phyloP scores from a whole-genome alignment of 331 rosid species.

The Arachis monticola region DNA sequence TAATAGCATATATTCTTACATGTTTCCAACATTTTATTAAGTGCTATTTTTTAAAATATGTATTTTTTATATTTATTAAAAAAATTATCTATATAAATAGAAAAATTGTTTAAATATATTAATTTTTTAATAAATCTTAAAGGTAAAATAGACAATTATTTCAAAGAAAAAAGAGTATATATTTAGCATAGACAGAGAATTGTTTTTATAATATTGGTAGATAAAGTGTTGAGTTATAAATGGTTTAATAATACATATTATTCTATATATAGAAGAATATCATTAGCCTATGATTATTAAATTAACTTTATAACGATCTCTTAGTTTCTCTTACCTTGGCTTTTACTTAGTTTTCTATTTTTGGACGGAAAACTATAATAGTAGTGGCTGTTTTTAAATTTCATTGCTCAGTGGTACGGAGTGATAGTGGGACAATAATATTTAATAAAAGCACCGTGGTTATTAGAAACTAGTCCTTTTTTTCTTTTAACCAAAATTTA shows the following conservation, averaged over 20 bases:
- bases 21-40: neutral
- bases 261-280: neutral
- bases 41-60: no score
- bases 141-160: no score
- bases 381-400: neutral
- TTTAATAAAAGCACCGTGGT: neutral
- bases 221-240: no score
- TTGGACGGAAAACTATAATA: neutral
- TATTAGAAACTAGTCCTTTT: neutral
- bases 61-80: no score
- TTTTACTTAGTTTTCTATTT: slow-evolving; percentile 16
- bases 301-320: neutral
- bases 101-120: no score
- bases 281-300: neutral
- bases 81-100: no score
- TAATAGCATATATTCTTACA: neutral
- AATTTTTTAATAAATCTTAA: no score
- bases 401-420: neutral
- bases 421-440: neutral
- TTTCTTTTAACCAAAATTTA: slow-evolving; percentile 3
- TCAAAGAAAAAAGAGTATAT: neutral
- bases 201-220: no score
- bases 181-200: neutral
- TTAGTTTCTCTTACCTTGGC: no score
- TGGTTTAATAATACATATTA: no score